Evolutionary conservation across 164 flowering plant species (phyloP).

Genomic region (Magnolia officinalis): DNA sequence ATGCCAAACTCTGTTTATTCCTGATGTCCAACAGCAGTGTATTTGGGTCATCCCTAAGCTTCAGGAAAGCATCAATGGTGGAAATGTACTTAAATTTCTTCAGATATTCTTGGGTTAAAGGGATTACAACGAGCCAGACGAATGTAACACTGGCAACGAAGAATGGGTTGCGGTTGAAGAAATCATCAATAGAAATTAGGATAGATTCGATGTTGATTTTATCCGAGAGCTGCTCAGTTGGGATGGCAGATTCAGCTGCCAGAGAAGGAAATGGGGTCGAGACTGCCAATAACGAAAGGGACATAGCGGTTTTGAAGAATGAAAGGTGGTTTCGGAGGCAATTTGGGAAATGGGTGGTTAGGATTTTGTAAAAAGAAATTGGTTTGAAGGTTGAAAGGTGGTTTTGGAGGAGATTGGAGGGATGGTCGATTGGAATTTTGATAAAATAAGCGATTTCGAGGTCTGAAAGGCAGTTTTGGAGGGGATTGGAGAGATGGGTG

Average conservation of each 20-base stretch:
- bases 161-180: slow-evolving; percentile 71
- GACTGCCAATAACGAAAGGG: slow-evolving; percentile 26
- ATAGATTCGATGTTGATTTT: slow-evolving; percentile 65
- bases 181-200: slow-evolving; percentile 72
- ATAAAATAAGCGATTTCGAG: not conserved
- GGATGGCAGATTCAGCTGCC: slow-evolving; percentile 40
- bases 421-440: not conserved
- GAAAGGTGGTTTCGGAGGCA: slow-evolving; percentile 9
- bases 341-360: slow-evolving; percentile 12
- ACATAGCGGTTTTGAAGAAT: slow-evolving; percentile 9
- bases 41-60: slow-evolving; percentile 59
- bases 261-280: slow-evolving; percentile 35
- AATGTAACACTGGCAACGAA: slow-evolving; percentile 71
- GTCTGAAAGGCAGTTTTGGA: slow-evolving; percentile 7
- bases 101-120: slow-evolving; percentile 54
- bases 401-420: not conserved
- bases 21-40: slow-evolving; percentile 73
- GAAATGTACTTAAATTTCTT: slow-evolving; percentile 57
- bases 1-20: slow-evolving; percentile 40
- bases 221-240: slow-evolving; percentile 31
- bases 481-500: slow-evolving; percentile 6
- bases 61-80: slow-evolving; percentile 71
- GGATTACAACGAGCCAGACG: slow-evolving; percentile 80
- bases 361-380: slow-evolving; percentile 3
- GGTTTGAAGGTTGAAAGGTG: slow-evolving; percentile 1